Base-by-base conservation (phyloP, 306 rosid species). In the Quercus engelmannii region DNA sequence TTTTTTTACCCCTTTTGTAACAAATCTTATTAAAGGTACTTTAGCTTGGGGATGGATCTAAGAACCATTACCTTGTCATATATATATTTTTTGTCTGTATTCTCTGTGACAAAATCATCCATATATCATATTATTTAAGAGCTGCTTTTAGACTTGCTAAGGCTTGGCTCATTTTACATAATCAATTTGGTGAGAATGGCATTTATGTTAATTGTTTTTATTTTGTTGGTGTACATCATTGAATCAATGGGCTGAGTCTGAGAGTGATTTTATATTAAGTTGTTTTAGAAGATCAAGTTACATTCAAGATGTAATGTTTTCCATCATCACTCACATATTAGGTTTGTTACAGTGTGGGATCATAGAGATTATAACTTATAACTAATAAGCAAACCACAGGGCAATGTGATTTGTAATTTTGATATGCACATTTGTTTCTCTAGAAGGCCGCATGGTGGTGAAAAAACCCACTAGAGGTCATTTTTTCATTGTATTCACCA, bases 11-110 rank as follows among this genome's bases (percentile, higher is more conserved):
- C 76, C 77, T 62, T 78, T 74, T 88, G 94, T 87, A 87, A 54
- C 85, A 89, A 81, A 88, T 80, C 72, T 55, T 77, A 30, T 75
- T 82, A 69, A 77, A 85, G 91, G 78, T 79, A 77, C 82, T 67
- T 63, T 84, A 81, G 86, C 83, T 83, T 86, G 94, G 83, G 90
- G 82, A 73, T 77, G 57, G 83, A 57, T 81, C 78, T 74, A 80
- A 83, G 82, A 76, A 81, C 76, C 79, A 77, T 84, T 80, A 85
- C 81, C 85, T 89, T 25, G 83, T 67, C 31, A 76, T 79, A 74
- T 77, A 43, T 46, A 77, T 77, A 25, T 51, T 57, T 72, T 80
- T 57, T 25, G 56, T 77, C 75, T 76, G 88, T 85, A 90, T 87
- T 80, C 86, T 71, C 82, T 78, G 74, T 72, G 69, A 81, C 62